Evolutionary conservation across 2,329 filamentous ascomycete genomes (phyloP).

Genomic region (Fusarium falciforme): DNA sequence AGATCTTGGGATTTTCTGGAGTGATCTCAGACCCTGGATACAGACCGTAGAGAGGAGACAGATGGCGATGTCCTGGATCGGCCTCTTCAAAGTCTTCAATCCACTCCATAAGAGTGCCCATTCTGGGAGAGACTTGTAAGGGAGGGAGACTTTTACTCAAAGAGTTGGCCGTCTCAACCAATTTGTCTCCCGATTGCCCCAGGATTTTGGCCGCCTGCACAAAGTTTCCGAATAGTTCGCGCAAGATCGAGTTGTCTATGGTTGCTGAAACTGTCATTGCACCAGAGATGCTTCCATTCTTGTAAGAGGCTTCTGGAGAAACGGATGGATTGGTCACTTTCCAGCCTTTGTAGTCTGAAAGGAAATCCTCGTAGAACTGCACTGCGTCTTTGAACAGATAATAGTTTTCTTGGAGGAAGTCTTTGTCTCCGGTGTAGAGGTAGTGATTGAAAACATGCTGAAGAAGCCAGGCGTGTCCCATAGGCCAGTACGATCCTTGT

Average conservation of each 20-base stretch:
- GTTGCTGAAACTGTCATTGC: neutral
- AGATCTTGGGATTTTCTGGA: neutral
- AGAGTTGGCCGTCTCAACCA: neutral
- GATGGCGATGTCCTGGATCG: neutral
- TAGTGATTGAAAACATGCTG: conserved; percentile 5
- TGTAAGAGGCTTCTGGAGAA: conserved; percentile 1
- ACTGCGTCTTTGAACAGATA: neutral
- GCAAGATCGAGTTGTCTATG: conserved; percentile 6
- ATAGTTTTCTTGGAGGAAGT: neutral
- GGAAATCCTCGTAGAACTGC: neutral
- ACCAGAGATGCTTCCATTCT: conserved; percentile 1
- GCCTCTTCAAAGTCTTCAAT: conserved; percentile 8
- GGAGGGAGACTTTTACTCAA: neutral
- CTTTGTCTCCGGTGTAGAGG: neutral
- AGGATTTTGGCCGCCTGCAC: neutral
- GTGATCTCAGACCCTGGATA: conserved; percentile 7
- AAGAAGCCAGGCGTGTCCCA: conserved; percentile 1
- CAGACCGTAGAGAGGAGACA: conserved; percentile 1
- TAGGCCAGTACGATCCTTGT: neutral
- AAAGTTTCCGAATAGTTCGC: conserved; percentile 9
- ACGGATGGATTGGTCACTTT: conserved; percentile 4
- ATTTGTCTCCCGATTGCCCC: neutral
- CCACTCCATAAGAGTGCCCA: conserved; percentile 4
- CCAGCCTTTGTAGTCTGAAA: neutral
- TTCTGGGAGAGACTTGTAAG: neutral